These are phyloP conservation scores for Phialophora expanda DNA, from an alignment of 2,329 filamentous ascomycete species.

Conservation along the genomic window DNA sequence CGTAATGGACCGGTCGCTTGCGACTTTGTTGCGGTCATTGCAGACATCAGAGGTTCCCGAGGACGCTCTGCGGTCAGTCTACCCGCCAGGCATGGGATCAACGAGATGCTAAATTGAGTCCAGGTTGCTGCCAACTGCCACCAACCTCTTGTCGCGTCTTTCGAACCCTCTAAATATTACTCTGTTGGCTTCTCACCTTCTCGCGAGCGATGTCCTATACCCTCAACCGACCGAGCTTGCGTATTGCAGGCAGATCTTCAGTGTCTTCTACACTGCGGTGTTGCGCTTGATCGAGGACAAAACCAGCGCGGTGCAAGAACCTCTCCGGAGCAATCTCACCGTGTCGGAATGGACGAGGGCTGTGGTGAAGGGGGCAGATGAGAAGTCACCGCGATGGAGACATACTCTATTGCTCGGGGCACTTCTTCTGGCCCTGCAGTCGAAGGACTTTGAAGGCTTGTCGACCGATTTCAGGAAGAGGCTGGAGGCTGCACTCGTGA, in stretches of 20 bases:
- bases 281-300: slow-evolving; percentile 59
- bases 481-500: slow-evolving; percentile 74
- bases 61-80: slow-evolving; percentile 62
- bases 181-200: slow-evolving; percentile 63
- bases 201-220: slow-evolving; percentile 66
- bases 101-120: slow-evolving; percentile 39
- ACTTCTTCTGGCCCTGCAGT: slow-evolving; percentile 72
- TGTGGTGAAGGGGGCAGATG: slow-evolving; percentile 64
- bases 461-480: slow-evolving; percentile 67
- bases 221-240: slow-evolving; percentile 60
- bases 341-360: slow-evolving; percentile 65
- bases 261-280: slow-evolving; percentile 66
- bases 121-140: slow-evolving; percentile 60
- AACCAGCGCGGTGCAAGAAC: slow-evolving; percentile 44
- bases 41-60: slow-evolving; percentile 63
- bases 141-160: slow-evolving; percentile 54
- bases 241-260: slow-evolving; percentile 62
- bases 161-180: slow-evolving; percentile 67
- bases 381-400: slow-evolving; percentile 73
- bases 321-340: slow-evolving; percentile 57
- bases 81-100: slow-evolving; percentile 23
- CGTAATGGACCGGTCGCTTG: slow-evolving; percentile 62
- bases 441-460: slow-evolving; percentile 55
- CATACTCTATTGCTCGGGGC: slow-evolving; percentile 82
- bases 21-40: slow-evolving; percentile 64